These are phyloP conservation scores for Penicillium psychrofluorescens DNA, from an alignment of 495 filamentous ascomycete species.

Conservation along the genomic window DNA sequence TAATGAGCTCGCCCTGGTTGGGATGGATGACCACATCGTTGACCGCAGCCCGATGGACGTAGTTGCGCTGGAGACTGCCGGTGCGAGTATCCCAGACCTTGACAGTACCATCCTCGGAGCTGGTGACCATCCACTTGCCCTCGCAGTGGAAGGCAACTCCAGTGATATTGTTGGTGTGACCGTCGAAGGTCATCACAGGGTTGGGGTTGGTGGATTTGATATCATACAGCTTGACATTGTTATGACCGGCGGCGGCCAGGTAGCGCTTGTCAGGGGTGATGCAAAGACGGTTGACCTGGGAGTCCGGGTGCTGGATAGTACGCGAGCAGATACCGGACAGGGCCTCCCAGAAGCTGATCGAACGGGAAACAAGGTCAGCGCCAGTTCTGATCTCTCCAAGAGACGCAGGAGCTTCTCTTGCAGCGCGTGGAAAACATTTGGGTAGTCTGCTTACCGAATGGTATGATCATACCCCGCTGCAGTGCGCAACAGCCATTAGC, in stretches of 20 bases:
- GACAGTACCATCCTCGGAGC: conserved; percentile 92
- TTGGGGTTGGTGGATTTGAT: conserved; percentile 95
- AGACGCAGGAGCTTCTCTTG: background rate
- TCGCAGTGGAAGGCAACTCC: conserved; percentile 97
- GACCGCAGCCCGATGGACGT: conserved; percentile 76
- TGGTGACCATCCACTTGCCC: conserved; percentile 99
- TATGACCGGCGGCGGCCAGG: conserved; percentile 89
- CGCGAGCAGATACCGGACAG: conserved; percentile 95
- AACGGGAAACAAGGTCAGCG: background rate
- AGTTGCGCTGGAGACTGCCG: conserved; percentile 84
- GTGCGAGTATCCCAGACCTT: conserved; percentile 97
- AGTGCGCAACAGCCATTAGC: conserved; percentile 17
- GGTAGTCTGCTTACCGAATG: conserved; percentile 61
- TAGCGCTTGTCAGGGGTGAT: conserved; percentile 97
- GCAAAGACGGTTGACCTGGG: conserved; percentile 95
- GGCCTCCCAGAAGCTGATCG: conserved; percentile 87
- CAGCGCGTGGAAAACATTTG: background rate
- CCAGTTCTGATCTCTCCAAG: background rate
- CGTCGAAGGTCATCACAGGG: conserved; percentile 85
- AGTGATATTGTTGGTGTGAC: conserved; percentile 91
- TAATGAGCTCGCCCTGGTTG: conserved; percentile 96
- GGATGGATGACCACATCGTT: conserved; percentile 96
- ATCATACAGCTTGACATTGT: conserved; percentile 93
- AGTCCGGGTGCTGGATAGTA: conserved; percentile 95
- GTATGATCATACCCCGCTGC: conserved; percentile 98